Conservation (phyloP, 2,329 filamentous ascomycete species). For the Nemania sp. region DNA sequence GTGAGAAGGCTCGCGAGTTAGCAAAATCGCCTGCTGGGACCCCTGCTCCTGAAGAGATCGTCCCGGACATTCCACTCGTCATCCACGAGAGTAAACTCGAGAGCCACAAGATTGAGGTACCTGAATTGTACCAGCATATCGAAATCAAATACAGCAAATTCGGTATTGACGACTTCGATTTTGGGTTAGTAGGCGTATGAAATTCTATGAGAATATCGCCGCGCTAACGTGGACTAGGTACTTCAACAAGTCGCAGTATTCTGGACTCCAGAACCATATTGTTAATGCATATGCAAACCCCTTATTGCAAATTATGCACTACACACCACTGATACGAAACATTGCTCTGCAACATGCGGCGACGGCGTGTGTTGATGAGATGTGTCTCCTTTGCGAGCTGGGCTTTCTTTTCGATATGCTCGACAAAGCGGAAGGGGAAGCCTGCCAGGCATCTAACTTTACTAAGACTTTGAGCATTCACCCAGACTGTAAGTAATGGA, state of each 20-base stretch:
- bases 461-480: slow-evolving; percentile 89
- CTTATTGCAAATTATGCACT: slow-evolving; percentile 89
- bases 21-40: slow-evolving; percentile 59
- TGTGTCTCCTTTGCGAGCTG: slow-evolving; percentile 91
- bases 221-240: slow-evolving; percentile 65
- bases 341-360: slow-evolving; percentile 89
- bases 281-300: slow-evolving; percentile 96
- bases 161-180: slow-evolving; percentile 99
- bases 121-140: slow-evolving; percentile 89
- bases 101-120: slow-evolving; percentile 82
- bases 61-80: slow-evolving; percentile 71
- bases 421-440: slow-evolving; percentile 91
- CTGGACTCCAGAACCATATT: slow-evolving; percentile 95
- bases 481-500: slow-evolving; percentile 70
- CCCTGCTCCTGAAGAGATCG: slow-evolving; percentile 57
- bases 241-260: slow-evolving; percentile 93
- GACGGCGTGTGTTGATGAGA: slow-evolving; percentile 82
- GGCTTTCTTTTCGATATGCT: slow-evolving; percentile 98
- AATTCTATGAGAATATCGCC: background rate
- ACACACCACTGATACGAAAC: slow-evolving; percentile 89
- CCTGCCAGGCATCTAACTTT: slow-evolving; percentile 96
- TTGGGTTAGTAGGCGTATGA: slow-evolving; percentile 71
- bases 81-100: slow-evolving; percentile 78
- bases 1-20: slow-evolving; percentile 85
- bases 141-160: slow-evolving; percentile 99